These are phyloP conservation scores for Effrenium voratum DNA, from an alignment of 73 alveolate species.

Conservation along the genomic window DNA sequence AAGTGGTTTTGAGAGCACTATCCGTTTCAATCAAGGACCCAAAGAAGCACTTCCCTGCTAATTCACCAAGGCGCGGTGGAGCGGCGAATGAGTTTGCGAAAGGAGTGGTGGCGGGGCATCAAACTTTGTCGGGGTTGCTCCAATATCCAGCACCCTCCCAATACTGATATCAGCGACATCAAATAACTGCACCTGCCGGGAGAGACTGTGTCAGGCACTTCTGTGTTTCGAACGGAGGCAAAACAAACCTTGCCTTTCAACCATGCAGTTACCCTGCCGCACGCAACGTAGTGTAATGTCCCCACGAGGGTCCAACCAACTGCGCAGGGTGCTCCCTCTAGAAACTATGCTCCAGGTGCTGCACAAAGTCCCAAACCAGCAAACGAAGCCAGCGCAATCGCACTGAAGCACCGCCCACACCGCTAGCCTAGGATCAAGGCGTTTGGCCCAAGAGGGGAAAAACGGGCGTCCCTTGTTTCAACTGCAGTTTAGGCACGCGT, in stretches of 20 bases:
- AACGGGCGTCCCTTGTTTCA: not conserved
- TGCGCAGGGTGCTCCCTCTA: not conserved
- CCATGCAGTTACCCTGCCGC: not conserved
- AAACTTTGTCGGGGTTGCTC: slow-evolving; percentile 48
- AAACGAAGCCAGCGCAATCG: not conserved
- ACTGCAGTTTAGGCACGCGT: not conserved
- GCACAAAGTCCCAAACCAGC: not conserved
- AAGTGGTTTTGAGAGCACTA: no score
- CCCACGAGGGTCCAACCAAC: not conserved
- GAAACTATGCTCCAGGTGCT: not conserved
- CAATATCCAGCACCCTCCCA: not conserved
- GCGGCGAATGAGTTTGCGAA: not conserved
- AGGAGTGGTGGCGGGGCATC: not conserved
- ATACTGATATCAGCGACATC: not conserved
- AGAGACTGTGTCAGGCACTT: not conserved
- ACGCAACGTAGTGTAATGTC: not conserved
- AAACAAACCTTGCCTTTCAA: not conserved
- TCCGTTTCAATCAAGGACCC: not conserved
- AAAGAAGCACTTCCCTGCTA: not conserved
- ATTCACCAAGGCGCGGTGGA: not conserved
- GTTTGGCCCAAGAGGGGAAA: not conserved
- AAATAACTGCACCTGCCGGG: not conserved
- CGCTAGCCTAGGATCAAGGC: not conserved
- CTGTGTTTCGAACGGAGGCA: not conserved
- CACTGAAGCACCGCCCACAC: not conserved